phyloP scores from a whole-genome alignment of 495 filamentous ascomycete species.

The Tuber aestivum region DNA sequence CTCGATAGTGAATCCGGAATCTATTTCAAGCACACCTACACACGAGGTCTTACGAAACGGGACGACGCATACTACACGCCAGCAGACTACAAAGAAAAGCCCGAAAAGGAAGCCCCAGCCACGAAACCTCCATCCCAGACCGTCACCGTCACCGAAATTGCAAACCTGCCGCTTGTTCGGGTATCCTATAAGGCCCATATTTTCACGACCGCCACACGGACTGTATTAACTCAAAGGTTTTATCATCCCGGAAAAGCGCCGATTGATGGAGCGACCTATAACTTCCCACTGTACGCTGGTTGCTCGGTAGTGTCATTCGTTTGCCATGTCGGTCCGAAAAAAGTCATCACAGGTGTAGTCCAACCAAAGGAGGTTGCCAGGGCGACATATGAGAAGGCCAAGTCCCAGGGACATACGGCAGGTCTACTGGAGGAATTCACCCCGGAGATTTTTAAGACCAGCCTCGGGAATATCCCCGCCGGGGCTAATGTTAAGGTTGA shows the following conservation, averaged over 20 bases:
- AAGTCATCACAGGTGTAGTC: constrained; percentile 52
- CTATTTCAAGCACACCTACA: background rate
- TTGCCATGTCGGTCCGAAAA: constrained; percentile 49
- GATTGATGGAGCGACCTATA: constrained; percentile 55
- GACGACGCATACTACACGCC: background rate
- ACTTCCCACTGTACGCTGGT: constrained; percentile 61
- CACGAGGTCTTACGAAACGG: background rate
- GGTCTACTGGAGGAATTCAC: constrained; percentile 57
- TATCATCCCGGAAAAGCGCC: constrained; percentile 47
- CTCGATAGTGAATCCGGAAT: background rate
- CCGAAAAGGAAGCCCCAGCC: background rate
- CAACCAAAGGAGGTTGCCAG: constrained; percentile 57
- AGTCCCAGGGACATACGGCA: constrained; percentile 53
- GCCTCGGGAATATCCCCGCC: constrained; percentile 57
- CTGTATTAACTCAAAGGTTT: constrained; percentile 56
- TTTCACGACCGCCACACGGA: constrained; percentile 52
- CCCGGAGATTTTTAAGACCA: constrained; percentile 58
- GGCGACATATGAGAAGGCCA: constrained; percentile 51
- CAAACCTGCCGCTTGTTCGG: constrained; percentile 53
- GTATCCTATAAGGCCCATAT: constrained; percentile 53
- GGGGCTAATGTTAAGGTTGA: constrained; percentile 51
- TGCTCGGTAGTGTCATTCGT: constrained; percentile 60
- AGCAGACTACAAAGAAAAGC: background rate
- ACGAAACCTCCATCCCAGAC: background rate
- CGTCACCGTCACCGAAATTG: background rate